These are phyloP conservation scores for Rutstroemia sp. DNA, from an alignment of 2,329 filamentous ascomycete genomes.

Conservation along the genomic window DNA sequence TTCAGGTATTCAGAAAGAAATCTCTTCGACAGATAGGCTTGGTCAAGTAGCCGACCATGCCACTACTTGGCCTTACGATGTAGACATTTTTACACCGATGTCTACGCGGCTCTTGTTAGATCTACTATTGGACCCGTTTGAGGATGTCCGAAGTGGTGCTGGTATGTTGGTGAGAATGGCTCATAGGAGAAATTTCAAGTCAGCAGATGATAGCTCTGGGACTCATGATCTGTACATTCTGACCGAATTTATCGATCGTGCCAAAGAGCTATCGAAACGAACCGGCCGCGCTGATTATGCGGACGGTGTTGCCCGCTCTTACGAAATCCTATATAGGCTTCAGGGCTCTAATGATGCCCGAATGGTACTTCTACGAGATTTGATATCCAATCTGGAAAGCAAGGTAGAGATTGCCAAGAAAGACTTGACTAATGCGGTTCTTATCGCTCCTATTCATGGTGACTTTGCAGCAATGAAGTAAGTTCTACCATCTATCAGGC, in stretches of 20 bases:
- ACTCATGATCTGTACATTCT: constrained; percentile 29
- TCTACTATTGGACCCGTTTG: constrained; percentile 81
- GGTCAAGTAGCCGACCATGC: constrained; percentile 12
- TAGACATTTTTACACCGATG: constrained; percentile 34
- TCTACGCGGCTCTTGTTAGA: constrained; percentile 65
- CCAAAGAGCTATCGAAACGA: constrained; percentile 51
- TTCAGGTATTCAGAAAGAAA: constrained; percentile 22
- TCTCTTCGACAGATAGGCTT: background rate
- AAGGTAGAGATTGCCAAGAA: constrained; percentile 56
- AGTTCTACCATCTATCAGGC: constrained; percentile 8
- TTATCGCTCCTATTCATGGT: constrained; percentile 60
- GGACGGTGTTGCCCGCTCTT: constrained; percentile 77
- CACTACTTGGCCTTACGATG: constrained; percentile 22
- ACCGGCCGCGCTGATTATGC: constrained; percentile 88
- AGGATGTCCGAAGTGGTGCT: constrained; percentile 69
- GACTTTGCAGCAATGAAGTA: constrained; percentile 60
- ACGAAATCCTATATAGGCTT: constrained; percentile 60
- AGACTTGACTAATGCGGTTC: constrained; percentile 60
- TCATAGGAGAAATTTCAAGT: constrained; percentile 28
- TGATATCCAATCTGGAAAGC: constrained; percentile 54
- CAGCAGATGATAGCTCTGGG: background rate
- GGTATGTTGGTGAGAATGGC: constrained; percentile 45
- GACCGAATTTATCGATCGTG: constrained; percentile 40
- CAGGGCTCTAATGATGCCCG: constrained; percentile 37
- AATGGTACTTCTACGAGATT: constrained; percentile 44